A percentile compares a stretch with the other conserved stretches of the same genome.
These are phyloP conservation scores for Colletotrichum aenigma DNA, from an alignment of 2,329 filamentous ascomycete genomes.

Conservation along the genomic window DNA sequence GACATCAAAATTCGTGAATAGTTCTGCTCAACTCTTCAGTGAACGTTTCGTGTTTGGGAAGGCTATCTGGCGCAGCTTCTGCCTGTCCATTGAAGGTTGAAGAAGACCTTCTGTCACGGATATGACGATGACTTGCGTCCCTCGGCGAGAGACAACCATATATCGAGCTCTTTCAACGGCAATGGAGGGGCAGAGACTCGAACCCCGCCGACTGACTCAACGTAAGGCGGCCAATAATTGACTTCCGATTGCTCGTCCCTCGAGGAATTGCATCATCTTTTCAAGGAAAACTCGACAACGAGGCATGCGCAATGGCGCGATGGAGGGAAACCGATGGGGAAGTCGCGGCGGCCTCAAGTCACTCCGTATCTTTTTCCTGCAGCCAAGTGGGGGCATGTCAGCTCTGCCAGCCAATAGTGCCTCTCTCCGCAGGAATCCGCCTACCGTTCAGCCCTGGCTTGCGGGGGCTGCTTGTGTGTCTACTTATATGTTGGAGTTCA, in stretches of 20 bases:
- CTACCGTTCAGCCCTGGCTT: constrained; percentile 7
- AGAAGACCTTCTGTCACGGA: background rate
- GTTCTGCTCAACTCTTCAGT: fast-evolving
- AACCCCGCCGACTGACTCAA: background rate
- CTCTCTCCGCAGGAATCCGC: background rate
- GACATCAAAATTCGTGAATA: background rate
- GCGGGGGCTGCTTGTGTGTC: background rate
- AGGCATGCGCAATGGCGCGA: background rate
- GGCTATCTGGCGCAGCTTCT: background rate
- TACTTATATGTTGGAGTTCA: background rate
- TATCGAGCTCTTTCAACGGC: background rate
- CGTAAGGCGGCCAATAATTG: background rate
- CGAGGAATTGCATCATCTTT: background rate
- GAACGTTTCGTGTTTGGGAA: background rate
- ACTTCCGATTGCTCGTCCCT: background rate
- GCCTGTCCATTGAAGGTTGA: background rate
- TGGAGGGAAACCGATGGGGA: background rate
- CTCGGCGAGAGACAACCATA: background rate
- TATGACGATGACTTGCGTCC: background rate
- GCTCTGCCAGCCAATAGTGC: background rate
- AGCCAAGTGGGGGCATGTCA: background rate
- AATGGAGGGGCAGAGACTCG: background rate
- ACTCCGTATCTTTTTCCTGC: background rate
- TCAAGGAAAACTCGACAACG: background rate
- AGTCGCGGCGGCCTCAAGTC: constrained; percentile 18